phyloP scores from a whole-genome alignment of 148 eudicot genomes.

The Cornus controversa region DNA sequence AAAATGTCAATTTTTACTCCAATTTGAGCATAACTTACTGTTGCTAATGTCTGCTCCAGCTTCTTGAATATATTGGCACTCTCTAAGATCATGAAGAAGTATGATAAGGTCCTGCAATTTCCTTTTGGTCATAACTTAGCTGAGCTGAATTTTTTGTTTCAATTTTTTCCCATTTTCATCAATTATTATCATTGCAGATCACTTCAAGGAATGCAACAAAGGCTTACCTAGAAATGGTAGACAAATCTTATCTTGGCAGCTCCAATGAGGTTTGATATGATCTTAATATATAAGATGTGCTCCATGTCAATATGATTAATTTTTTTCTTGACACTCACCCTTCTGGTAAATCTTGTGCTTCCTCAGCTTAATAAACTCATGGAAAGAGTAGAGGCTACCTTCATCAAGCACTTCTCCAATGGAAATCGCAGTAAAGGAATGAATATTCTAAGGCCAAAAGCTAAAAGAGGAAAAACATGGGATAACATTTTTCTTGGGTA shows the following conservation, averaged over 20 bases:
- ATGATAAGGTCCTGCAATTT: conserved; percentile 36
- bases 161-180: not conserved
- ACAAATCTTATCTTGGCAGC: conserved; percentile 36
- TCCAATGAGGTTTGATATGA: conserved; percentile 41
- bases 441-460: conserved; percentile 29
- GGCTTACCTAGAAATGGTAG: conserved; percentile 43
- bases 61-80: conserved; percentile 40
- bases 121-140: not conserved
- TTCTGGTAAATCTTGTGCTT: conserved; percentile 1
- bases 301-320: not conserved
- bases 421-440: conserved; percentile 44
- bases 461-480: conserved; percentile 38
- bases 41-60: conserved; percentile 22
- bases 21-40: not conserved
- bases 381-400: conserved; percentile 47
- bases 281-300: not conserved
- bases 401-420: conserved; percentile 48
- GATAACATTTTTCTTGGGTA: conserved; percentile 45
- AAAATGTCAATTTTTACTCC: too few species aligned
- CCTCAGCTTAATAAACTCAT: conserved; percentile 39
- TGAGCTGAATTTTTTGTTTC: not conserved
- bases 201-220: conserved; percentile 46
- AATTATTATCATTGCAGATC: conserved; percentile 19
- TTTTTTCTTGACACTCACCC: not conserved
- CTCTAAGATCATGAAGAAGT: conserved; percentile 49